Conservation (phyloP, 805 yeast species). For the Blastobotrys americana region DNA sequence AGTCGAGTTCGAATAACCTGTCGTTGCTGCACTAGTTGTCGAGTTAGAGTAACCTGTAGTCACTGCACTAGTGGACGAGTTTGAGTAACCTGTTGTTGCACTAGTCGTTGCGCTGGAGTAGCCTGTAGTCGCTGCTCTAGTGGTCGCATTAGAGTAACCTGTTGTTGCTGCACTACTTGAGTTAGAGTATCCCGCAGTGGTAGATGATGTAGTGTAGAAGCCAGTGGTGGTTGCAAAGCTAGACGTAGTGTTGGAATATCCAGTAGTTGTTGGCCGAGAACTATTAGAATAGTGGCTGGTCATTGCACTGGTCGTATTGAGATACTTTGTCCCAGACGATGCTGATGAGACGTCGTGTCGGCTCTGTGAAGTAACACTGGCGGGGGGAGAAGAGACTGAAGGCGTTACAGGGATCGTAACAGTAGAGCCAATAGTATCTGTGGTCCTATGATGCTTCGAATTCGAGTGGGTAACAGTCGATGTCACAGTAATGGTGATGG, state of each 20-base stretch:
- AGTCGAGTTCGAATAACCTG: slow-evolving; percentile 2
- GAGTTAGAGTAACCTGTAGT: slow-evolving; percentile 13
- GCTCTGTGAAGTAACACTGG: too few relatives aligned
- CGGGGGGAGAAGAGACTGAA: too few relatives aligned
- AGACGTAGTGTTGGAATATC: not conserved
- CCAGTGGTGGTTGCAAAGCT: not conserved
- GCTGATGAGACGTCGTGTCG: too few relatives aligned
- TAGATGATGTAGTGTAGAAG: not conserved
- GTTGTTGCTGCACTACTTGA: not conserved
- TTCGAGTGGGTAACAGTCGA: not conserved
- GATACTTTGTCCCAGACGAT: too few relatives aligned
- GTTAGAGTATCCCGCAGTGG: not conserved
- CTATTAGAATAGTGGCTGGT: too few relatives aligned
- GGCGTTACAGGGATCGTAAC: too few relatives aligned
- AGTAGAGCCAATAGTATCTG: too few relatives aligned
- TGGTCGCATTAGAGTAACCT: not conserved
- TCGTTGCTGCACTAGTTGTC: slow-evolving; percentile 3
- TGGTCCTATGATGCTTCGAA: not conserved
- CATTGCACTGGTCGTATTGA: too few relatives aligned
- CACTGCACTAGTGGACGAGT: slow-evolving; percentile 4
- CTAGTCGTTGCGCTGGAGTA: not conserved
- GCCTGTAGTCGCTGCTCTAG: not conserved
- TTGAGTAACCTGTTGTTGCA: too few relatives aligned
- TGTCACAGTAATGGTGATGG: not conserved
- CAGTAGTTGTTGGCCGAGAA: not conserved